These are phyloP conservation scores for Mycena vitilis DNA, from an alignment of 768 basidiomycete species.

Conservation along the genomic window DNA sequence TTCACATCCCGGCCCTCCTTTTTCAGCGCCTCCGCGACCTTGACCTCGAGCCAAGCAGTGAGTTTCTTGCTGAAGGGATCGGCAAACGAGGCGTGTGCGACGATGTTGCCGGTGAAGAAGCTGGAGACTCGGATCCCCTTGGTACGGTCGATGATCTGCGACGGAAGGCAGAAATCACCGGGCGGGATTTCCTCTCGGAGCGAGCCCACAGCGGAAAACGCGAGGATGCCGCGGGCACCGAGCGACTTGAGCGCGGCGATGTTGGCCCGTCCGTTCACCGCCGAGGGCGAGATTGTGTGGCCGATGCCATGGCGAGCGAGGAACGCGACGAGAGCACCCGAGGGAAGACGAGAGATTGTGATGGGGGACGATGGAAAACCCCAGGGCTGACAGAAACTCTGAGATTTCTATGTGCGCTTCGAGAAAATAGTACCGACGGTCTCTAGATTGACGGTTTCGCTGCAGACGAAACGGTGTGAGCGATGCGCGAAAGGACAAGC, in stretches of 20 bases:
- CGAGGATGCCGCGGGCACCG: conserved; percentile 88
- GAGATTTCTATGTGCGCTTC: background rate
- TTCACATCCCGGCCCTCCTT: conserved; percentile 67
- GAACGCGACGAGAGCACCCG: conserved; percentile 87
- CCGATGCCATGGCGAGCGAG: conserved; percentile 87
- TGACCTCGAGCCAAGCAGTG: conserved; percentile 70
- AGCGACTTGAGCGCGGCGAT: conserved; percentile 94
- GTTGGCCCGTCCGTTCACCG: conserved; percentile 89
- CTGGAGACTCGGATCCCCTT: conserved; percentile 89
- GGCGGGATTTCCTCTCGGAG: conserved; percentile 93
- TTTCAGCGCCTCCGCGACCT: conserved; percentile 72
- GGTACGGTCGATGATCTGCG: conserved; percentile 96
- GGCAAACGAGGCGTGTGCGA: conserved; percentile 94
- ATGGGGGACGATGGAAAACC: conserved; percentile 92
- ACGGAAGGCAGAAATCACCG: conserved; percentile 88
- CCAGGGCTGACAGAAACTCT: conserved; percentile 76
- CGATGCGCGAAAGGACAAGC: background rate
- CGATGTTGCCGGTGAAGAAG: conserved; percentile 82
- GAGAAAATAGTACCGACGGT: conserved; percentile 66
- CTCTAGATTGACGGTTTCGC: conserved; percentile 82
- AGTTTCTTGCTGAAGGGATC: conserved; percentile 85
- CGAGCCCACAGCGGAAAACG: conserved; percentile 96
- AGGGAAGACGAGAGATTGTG: conserved; percentile 85
- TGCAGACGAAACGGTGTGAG: conserved; percentile 8
- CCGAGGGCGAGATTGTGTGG: conserved; percentile 83